Percentiles rank a stretch among this genome's conserved stretches.
Conservation (phyloP, 129 eudicot genomes). For the Heracleum sosnowskyi region DNA sequence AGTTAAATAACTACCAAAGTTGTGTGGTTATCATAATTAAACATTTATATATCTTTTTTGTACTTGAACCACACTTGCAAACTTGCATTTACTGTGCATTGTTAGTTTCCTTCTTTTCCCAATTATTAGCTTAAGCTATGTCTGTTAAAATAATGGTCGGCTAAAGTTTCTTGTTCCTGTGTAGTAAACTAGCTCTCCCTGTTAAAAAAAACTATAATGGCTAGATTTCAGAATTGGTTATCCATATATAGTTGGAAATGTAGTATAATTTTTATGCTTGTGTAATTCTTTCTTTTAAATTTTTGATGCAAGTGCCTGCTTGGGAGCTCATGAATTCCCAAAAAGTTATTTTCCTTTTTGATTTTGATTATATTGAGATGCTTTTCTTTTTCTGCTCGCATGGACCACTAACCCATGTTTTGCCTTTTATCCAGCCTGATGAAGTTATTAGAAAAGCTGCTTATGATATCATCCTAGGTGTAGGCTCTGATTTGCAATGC, state of each 20-base stretch:
- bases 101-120: not conserved
- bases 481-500: slow-evolving; percentile 56
- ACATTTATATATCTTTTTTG: not conserved
- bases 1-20: not conserved
- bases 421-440: slow-evolving; percentile 40
- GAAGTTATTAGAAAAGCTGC: slow-evolving; percentile 85
- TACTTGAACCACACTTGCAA: not conserved
- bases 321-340: not conserved
- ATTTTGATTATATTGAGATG: not conserved
- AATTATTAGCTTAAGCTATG: not conserved
- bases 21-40: not conserved
- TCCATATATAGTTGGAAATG: not conserved
- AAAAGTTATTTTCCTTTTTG: not conserved
- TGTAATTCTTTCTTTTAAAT: not conserved
- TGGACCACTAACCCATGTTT: not conserved
- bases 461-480: slow-evolving; percentile 60
- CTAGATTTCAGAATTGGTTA: not conserved
- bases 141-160: not conserved
- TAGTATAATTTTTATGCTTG: not conserved
- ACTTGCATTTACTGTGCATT: not conserved
- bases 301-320: not conserved
- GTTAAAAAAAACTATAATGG: not conserved
- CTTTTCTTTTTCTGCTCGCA: not conserved
- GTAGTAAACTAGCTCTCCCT: not conserved
- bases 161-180: not conserved